These are phyloP conservation scores for Oryza glumipatula DNA, from an alignment of 176 grass and related monocot species.

Conservation along the genomic window DNA sequence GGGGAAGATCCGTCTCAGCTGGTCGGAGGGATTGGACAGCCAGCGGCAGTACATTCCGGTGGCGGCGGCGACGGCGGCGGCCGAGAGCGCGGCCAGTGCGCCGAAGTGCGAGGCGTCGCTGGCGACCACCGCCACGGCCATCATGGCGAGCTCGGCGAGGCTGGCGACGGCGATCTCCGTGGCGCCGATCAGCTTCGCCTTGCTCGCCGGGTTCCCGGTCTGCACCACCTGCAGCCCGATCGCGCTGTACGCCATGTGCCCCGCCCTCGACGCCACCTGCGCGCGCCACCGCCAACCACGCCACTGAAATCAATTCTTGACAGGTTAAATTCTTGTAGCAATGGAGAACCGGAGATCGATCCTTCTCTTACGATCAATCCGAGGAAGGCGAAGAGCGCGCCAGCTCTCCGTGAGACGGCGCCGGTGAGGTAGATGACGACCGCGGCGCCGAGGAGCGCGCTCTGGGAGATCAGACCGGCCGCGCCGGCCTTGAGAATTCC, in stretches of 20 bases:
- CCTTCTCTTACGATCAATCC: constrained; percentile 46
- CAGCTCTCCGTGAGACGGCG: constrained; percentile 5
- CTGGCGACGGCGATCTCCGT: constrained; percentile 65
- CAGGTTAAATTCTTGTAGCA: too few relatives aligned
- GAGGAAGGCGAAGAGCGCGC: constrained; percentile 49
- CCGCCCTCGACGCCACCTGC: constrained; percentile 61
- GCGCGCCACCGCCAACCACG: too few relatives aligned
- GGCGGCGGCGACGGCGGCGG: constrained; percentile 42
- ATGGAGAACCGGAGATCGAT: background rate
- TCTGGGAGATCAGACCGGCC: constrained; percentile 55
- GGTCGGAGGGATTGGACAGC: constrained; percentile 33
- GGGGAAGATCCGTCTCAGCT: constrained; percentile 29
- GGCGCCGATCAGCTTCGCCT: constrained; percentile 62
- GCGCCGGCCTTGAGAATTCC: constrained; percentile 64
- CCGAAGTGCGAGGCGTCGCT: constrained; percentile 46
- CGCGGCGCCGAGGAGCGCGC: constrained; percentile 40
- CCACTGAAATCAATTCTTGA: too few relatives aligned
- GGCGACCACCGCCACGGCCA: constrained; percentile 45
- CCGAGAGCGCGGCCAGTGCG: constrained; percentile 50
- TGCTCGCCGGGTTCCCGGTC: constrained; percentile 46
- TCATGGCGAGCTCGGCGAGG: constrained; percentile 64
- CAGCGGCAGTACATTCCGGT: constrained; percentile 53
- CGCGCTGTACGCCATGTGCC: constrained; percentile 70
- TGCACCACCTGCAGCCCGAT: constrained; percentile 66
- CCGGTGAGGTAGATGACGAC: constrained; percentile 42